A percentile compares a stretch with the other conserved stretches of the same genome.
These are phyloP conservation scores for Hirsutella thompsonii DNA, from an alignment of 2,329 filamentous ascomycete genomes.

Conservation along the genomic window DNA sequence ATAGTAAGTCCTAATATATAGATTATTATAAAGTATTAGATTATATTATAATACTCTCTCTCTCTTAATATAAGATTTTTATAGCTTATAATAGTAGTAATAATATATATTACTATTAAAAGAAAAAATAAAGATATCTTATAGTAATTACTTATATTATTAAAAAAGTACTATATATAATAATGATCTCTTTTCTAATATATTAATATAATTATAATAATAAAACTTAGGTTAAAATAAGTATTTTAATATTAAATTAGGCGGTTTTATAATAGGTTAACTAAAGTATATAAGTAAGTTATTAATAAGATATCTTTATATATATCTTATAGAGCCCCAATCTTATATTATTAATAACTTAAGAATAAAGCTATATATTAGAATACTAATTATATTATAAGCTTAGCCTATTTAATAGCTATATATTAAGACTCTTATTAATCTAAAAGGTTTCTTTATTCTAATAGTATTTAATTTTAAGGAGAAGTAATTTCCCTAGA, in stretches of 20 bases:
- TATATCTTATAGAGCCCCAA: background rate
- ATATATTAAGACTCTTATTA: too few relatives aligned
- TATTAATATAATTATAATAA: background rate
- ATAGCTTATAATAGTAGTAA: background rate
- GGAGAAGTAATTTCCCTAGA: background rate
- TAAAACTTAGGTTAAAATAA: background rate
- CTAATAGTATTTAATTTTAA: background rate
- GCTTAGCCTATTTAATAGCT: background rate
- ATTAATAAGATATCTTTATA: background rate
- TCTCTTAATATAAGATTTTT: background rate
- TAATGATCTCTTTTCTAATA: too few relatives aligned
- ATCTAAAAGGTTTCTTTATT: too few relatives aligned
- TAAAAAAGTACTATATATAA: too few relatives aligned
- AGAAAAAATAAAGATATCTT: background rate
- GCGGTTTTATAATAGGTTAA: background rate
- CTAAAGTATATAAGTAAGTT: background rate
- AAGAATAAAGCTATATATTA: background rate
- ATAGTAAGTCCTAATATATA: background rate
- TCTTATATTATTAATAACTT: background rate
- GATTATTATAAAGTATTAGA: background rate
- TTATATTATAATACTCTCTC: background rate
- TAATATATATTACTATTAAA: background rate
- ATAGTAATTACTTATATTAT: background rate
- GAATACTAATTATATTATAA: background rate
- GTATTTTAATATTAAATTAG: background rate